Percentiles rank a stretch among this genome's conserved stretches.
phyloP scores from a whole-genome alignment of 1,284 basidiomycete genomes.

The Heterobasidion irregulare region DNA sequence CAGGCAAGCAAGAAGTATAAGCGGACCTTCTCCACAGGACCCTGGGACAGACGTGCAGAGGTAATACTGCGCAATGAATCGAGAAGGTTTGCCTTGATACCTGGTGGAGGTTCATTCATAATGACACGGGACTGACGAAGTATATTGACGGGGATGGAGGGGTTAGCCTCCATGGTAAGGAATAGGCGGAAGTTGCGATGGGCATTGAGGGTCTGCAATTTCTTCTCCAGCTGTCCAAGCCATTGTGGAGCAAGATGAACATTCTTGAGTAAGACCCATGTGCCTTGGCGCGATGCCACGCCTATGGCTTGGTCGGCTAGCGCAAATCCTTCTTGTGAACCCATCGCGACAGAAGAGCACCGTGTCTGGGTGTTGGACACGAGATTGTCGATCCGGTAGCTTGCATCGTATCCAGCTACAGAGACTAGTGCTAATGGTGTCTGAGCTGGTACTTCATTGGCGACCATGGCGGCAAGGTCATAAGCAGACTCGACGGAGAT shows the following conservation, averaged over 20 bases:
- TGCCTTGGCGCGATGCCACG: conserved; percentile 81
- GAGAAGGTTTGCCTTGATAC: conserved; percentile 89
- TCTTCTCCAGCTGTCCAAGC: conserved; percentile 94
- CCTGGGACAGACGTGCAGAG: conserved; percentile 61
- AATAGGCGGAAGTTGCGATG: conserved; percentile 90
- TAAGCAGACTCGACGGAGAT: conserved; percentile 65
- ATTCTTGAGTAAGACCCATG: conserved; percentile 94
- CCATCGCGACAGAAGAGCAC: conserved; percentile 91
- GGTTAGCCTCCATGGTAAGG: conserved; percentile 94
- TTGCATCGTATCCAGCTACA: conserved; percentile 94
- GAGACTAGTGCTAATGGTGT: conserved; percentile 89
- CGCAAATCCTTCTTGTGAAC: conserved; percentile 95
- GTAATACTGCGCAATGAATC: conserved; percentile 83
- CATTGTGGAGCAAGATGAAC: conserved; percentile 91
- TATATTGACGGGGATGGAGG: conserved; percentile 90
- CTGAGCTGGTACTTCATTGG: conserved; percentile 68
- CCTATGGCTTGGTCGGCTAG: conserved; percentile 93
- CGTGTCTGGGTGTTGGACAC: conserved; percentile 69
- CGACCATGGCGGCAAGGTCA: conserved; percentile 72
- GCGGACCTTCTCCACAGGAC: conserved; percentile 86
- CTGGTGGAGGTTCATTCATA: conserved; percentile 97
- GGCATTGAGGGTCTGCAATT: conserved; percentile 86
- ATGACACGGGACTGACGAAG: conserved; percentile 89
- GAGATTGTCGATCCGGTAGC: conserved; percentile 88
- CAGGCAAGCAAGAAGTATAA: conserved; percentile 94